phyloP scores from a whole-genome alignment of 352 stramenopile species.

The Phytophthora idaei region DNA sequence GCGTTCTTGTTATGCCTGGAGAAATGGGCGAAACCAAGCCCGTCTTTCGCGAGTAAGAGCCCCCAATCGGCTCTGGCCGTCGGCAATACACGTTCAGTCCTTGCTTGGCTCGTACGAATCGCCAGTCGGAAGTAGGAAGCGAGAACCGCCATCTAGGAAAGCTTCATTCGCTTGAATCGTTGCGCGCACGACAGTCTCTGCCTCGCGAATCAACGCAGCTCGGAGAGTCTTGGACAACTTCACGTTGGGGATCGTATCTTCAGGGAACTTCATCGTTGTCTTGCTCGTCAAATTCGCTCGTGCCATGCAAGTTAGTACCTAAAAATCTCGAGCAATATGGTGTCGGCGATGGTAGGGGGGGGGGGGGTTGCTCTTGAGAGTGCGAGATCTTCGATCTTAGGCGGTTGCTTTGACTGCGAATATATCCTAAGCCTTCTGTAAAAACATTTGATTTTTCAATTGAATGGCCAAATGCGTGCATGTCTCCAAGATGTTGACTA shows the following conservation, averaged over 20 bases:
- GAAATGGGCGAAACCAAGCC: slow-evolving; percentile 6
- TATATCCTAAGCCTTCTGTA: slow-evolving; percentile 1
- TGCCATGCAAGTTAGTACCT: neutral
- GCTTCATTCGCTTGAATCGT: slow-evolving; percentile 49
- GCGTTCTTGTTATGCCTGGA: neutral
- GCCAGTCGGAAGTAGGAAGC: slow-evolving; percentile 37
- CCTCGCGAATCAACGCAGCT: slow-evolving; percentile 39
- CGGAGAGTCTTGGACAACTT: slow-evolving; percentile 32
- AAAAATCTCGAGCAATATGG: neutral
- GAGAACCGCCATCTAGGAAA: slow-evolving; percentile 31
- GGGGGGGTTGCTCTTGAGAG: neutral
- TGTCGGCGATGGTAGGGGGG: neutral
- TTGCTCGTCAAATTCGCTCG: slow-evolving; percentile 8
- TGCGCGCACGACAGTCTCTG: slow-evolving; percentile 43
- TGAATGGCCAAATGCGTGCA: neutral
- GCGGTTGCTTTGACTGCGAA: neutral
- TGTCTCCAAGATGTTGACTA: neutral
- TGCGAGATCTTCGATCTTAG: slow-evolving; percentile 8
- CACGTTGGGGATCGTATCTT: slow-evolving; percentile 42
- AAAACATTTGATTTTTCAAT: slow-evolving; percentile 9
- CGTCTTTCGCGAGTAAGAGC: slow-evolving; percentile 2
- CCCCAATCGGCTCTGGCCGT: slow-evolving; percentile 1
- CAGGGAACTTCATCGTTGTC: slow-evolving; percentile 34
- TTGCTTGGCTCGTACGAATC: slow-evolving; percentile 44
- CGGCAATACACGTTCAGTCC: slow-evolving; percentile 41